These are phyloP conservation scores for Coccinonectria pachysandricola DNA, from an alignment of 2,329 filamentous ascomycete species.

Conservation along the genomic window DNA sequence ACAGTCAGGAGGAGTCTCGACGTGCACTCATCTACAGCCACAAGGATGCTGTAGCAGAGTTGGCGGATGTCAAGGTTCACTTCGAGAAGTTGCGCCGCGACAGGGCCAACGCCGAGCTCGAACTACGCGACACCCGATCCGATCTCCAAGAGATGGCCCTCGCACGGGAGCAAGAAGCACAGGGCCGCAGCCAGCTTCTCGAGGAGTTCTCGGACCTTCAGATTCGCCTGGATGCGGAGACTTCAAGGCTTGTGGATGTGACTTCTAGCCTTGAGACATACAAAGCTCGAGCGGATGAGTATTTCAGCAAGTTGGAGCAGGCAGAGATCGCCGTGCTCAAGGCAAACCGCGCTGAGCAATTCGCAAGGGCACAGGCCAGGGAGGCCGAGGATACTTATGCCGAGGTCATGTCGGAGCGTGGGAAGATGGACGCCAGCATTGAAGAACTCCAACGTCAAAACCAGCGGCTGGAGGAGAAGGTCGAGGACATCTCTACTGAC, in stretches of 20 bases:
- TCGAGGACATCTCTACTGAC: constrained; percentile 87
- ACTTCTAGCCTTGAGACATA: constrained; percentile 77
- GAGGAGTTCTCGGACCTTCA: constrained; percentile 91
- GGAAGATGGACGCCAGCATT: constrained; percentile 76
- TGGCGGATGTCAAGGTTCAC: constrained; percentile 75
- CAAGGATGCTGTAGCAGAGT: constrained; percentile 73
- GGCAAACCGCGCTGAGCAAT: constrained; percentile 82
- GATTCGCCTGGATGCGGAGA: constrained; percentile 82
- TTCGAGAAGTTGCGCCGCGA: constrained; percentile 81
- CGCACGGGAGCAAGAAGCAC: constrained; percentile 74
- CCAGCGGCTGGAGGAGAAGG: constrained; percentile 78
- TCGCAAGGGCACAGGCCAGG: constrained; percentile 78
- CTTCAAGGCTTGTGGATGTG: constrained; percentile 74
- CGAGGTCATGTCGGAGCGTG: constrained; percentile 81
- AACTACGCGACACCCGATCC: constrained; percentile 72
- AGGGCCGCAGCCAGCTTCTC: constrained; percentile 78
- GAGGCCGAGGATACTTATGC: constrained; percentile 89
- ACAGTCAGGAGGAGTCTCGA: constrained; percentile 83
- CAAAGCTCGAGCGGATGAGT: constrained; percentile 87
- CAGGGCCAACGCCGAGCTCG: constrained; percentile 70
- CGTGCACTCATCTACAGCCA: constrained; percentile 73
- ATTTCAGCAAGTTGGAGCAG: constrained; percentile 94
- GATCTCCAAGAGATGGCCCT: constrained; percentile 73
- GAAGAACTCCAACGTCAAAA: constrained; percentile 87
- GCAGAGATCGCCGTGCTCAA: constrained; percentile 94